These are phyloP conservation scores for Clitopilus passeckerianus DNA, from an alignment of 768 basidiomycete genomes.

Conservation along the genomic window DNA sequence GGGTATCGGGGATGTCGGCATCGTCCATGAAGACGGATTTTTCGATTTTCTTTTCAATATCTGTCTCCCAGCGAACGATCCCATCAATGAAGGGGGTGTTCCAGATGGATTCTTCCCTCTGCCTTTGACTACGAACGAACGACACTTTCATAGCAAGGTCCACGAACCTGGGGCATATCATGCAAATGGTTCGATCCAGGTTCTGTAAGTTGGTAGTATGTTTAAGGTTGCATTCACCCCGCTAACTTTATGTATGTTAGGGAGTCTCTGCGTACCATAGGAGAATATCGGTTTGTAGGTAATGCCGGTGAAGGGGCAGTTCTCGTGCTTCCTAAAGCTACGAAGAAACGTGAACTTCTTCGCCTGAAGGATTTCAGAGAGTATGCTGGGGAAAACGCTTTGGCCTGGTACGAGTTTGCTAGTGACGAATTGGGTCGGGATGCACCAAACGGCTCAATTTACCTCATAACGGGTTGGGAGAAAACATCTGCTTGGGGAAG, in stretches of 20 bases:
- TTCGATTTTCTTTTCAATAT: conserved; percentile 36
- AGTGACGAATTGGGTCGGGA: conserved; percentile 7
- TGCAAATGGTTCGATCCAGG: neutral
- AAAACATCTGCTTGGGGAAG: conserved; percentile 19
- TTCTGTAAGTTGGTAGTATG: neutral
- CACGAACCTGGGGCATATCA: neutral
- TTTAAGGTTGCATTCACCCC: neutral
- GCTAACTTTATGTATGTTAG: neutral
- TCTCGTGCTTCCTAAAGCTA: neutral
- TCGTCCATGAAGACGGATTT: conserved; percentile 23
- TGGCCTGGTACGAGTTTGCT: conserved; percentile 6
- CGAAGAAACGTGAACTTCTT: neutral
- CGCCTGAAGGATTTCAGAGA: neutral
- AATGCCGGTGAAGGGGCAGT: neutral
- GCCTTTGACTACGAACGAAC: neutral
- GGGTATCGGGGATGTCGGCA: conserved; percentile 34
- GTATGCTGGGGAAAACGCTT: neutral
- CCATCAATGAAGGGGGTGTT: conserved; percentile 20
- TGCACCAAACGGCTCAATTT: conserved; percentile 16
- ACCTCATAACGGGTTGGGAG: conserved; percentile 19
- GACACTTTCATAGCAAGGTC: neutral
- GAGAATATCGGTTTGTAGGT: neutral
- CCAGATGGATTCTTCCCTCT: conserved; percentile 8
- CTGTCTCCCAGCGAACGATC: conserved; percentile 17
- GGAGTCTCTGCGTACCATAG: neutral